Evolutionary conservation across 192 early-diverging fungal genomes (phyloP), one percentile per base, ranked within the genome.

Genomic region (Coemansia guatemalensis): DNA sequence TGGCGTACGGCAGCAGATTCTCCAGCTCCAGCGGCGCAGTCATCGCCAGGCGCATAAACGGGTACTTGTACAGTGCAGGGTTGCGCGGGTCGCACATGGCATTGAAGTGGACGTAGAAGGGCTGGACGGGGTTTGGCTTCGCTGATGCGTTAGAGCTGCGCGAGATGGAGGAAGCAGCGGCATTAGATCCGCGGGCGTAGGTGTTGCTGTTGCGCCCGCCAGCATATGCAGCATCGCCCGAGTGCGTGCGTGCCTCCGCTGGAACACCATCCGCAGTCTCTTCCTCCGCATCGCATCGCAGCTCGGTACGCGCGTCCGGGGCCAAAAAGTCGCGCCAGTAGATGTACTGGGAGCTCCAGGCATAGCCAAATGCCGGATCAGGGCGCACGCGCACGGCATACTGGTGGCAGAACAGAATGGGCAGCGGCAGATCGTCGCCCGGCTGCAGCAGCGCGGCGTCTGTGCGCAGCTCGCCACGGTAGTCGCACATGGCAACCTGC

Each of bases 1-100:
- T 81, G 56, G 93, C 85, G 69, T 91, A 97, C 0, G 97, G 97
- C 29, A 99, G 77, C 22, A 98, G 76, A 63, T 99, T 99, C 82
- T 99, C 97, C 26, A 99, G 83, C 78, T 93, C 90, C 12, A 93
- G 79, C 14, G 91, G 91, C 26, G 90, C 86, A 47, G 85, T 88
- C 64, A 93, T 71, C 4, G 86, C 86, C 56, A 93, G 85, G 4
- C 84, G 74, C 87, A 90, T 91, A 63, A 89, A 90, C 32, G 95
- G 95, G 53, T 93, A 93, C 59, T 75, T 74, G 75, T 76, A 76
- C 47, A 73, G 57, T 25, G 77, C 64, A n/a, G 71, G 73, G 44
- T 72, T 75, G 62, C 67, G 53, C 54, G 53, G 21, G 20, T 75
- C 73, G 41, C 73, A 72, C 47, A 68, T 50, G 2, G 78, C 64